Conservation (phyloP, 768 basidiomycete genomes). For the Amanita fuliginea region DNA sequence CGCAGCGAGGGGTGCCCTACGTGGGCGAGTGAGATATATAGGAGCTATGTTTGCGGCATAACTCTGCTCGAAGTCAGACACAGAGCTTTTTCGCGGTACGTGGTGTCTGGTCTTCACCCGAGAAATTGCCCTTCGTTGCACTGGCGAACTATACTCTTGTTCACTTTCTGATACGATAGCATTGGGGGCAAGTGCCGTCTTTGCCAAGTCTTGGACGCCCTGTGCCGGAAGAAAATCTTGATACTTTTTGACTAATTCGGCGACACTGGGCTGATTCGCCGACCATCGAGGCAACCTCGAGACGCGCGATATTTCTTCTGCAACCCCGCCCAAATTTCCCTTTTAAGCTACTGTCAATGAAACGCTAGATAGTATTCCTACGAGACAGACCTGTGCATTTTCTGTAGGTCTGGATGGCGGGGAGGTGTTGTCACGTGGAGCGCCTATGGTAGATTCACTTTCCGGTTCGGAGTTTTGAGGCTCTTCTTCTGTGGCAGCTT, state of each 20-base stretch:
- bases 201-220: conserved; percentile 60
- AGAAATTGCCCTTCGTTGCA: background rate
- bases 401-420: conserved; percentile 7
- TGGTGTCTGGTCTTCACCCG: conserved; percentile 44
- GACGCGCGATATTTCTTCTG: background rate
- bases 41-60: conserved; percentile 92
- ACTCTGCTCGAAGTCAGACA: conserved; percentile 83
- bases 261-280: conserved; percentile 53
- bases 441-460: conserved; percentile 81
- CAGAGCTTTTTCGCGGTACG: conserved; percentile 42
- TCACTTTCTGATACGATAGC: conserved; percentile 72
- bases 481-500: conserved; percentile 2
- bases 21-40: conserved; percentile 47
- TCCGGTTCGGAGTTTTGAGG: conserved; percentile 49
- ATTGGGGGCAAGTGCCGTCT: conserved; percentile 54
- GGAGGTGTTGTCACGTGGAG: conserved; percentile 23
- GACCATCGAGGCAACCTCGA: conserved; percentile 43
- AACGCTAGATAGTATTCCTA: background rate
- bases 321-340: background rate
- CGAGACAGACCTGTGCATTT: background rate
- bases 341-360: background rate
- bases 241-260: conserved; percentile 77
- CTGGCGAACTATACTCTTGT: conserved; percentile 44
- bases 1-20: conserved; percentile 29
- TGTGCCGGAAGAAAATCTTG: conserved; percentile 67